Evolutionary conservation across 306 rosid species (phyloP).

Genomic region (Sindora glabra): DNA sequence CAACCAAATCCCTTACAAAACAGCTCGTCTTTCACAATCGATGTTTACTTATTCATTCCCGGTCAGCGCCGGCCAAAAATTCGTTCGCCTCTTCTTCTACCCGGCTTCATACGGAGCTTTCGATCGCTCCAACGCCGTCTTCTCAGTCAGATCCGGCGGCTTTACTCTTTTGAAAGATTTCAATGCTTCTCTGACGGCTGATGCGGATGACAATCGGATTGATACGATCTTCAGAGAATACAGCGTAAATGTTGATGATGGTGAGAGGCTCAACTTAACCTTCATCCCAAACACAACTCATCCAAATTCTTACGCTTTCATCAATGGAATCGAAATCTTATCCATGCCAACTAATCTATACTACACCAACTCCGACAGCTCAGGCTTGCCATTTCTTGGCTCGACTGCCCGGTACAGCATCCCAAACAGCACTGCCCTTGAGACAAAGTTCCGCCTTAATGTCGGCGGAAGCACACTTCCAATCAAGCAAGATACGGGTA

Average conservation of each 20-base stretch:
- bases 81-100: conserved; percentile 15
- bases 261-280: conserved; percentile 7
- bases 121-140: not conserved
- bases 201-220: not conserved
- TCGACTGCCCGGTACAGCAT: not conserved
- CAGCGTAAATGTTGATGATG: not conserved
- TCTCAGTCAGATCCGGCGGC: conserved; percentile 14
- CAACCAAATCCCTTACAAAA: not conserved
- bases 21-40: conserved; percentile 13
- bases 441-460: conserved; percentile 22
- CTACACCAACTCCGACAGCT: not conserved
- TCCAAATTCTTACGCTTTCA: conserved; percentile 23
- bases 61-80: conserved; percentile 12
- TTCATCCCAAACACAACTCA: conserved; percentile 12
- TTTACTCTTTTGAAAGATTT: conserved; percentile 25
- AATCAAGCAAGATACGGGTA: conserved; percentile 7
- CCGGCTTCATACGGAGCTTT: not conserved
- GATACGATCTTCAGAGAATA: conserved; percentile 17
- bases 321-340: conserved; percentile 48
- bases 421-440: not conserved
- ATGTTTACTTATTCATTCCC: conserved; percentile 31
- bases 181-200: conserved; percentile 12
- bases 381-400: not conserved
- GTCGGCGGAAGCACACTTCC: not conserved
- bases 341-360: conserved; percentile 48